Base-by-base conservation (phyloP, 768 basidiomycete genomes). In the Panaeolus papilionaceus region DNA sequence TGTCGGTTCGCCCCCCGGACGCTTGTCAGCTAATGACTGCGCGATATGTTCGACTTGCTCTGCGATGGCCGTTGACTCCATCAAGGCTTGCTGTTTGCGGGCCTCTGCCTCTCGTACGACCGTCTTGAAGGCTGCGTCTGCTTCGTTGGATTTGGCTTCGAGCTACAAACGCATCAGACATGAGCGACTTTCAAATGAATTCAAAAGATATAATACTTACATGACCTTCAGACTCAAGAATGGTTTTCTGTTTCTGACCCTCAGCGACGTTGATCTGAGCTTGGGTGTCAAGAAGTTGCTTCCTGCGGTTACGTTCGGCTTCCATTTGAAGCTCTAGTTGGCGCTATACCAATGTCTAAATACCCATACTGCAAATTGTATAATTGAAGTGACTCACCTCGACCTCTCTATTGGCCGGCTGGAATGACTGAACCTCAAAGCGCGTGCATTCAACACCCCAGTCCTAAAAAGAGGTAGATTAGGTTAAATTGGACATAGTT, bases 311-410 rank as follows among this genome's bases (percentile, higher is more conserved):
- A 38, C 87, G 74, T 69, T 88, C 87, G 0, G 86, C 87, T 72
- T 86, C 85, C 86, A 87, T 87, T 72, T 87, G 85, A 11, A 88
- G 79, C 68, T 88, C 86, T 2, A 88, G 80, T 82, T 88, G 86
- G n/a, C 85, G 80, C 85, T 85, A 65, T 3, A 37, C 49, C 37
- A 16, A 61, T 4, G 65, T 39, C 51, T 54, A 47, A 4, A 33
- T 47, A 16, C 9, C 26, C n/a, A 62, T 3, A 58, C 11, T 38
- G 20, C 6, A n/a, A 44, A n/a, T 38, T 33, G 54, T 62, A 63
- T 23, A 42, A 10, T 23, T n/a, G 63, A 26, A 7, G 20, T 16
- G 37, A 68, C 75, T 23, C 61, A 85, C 84, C 79, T 88, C 87
- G 26, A 88, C 85, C 70, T 87, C 86, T n/a, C 85, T 81, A 64